phyloP scores from a whole-genome alignment of 2,329 filamentous ascomycete species.

The Kalaharituber pfeilii region DNA sequence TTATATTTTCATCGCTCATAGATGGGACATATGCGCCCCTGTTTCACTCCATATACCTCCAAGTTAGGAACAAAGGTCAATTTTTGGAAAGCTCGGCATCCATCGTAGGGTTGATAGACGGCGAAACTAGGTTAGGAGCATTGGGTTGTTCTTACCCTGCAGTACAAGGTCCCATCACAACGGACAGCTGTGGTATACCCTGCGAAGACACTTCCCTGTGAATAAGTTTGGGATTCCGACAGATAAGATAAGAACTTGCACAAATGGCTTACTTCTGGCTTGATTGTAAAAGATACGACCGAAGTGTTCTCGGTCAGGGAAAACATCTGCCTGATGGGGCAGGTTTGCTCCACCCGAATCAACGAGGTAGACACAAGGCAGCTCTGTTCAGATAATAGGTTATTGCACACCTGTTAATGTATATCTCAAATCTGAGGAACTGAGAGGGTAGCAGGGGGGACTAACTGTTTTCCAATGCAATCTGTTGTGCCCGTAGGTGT shows the following conservation, averaged over 20 bases:
- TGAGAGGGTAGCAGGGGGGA: constrained; percentile 8
- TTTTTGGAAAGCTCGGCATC: background rate
- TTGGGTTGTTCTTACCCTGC: constrained; percentile 34
- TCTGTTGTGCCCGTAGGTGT: constrained; percentile 77
- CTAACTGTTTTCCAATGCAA: constrained; percentile 73
- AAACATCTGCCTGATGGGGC: constrained; percentile 86
- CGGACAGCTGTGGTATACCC: constrained; percentile 81
- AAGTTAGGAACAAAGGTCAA: too few relatives aligned
- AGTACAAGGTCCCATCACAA: constrained; percentile 95
- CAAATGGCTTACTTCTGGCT: constrained; percentile 41
- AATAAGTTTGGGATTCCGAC: background rate
- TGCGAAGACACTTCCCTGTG: constrained; percentile 46
- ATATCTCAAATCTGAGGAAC: background rate
- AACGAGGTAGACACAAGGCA: constrained; percentile 83
- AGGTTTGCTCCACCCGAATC: constrained; percentile 92
- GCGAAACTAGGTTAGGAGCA: background rate
- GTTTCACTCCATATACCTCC: background rate
- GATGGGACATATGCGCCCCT: constrained; percentile 85
- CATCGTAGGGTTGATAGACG: background rate
- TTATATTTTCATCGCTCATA: constrained; percentile 96
- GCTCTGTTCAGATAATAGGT: constrained; percentile 21
- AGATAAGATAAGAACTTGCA: background rate
- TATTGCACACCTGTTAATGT: background rate
- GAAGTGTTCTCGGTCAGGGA: constrained; percentile 88
- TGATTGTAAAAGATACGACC: constrained; percentile 98